Evolutionary conservation across 164 flowering plant species (phyloP), one percentile per base, ranked within the genome.

Genomic region (Hamamelis virginiana): DNA sequence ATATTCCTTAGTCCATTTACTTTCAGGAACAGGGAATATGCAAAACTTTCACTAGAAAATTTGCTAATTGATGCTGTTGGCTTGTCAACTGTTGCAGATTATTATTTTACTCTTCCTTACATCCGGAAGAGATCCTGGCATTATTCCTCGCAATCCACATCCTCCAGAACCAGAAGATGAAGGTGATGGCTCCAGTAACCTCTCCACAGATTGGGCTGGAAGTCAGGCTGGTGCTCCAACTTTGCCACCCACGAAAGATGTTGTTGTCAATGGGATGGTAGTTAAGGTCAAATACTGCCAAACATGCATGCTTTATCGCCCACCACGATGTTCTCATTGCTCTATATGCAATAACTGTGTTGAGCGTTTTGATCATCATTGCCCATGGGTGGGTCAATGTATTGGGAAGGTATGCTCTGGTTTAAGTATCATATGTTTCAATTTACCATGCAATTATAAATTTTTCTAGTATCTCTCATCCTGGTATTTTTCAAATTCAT

Each of bases 361-460:
- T 46, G 87, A 90, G 74, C 86, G 86, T 27, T 90, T 90, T 78
- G 96, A 91, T 82, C 91, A 89, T 69, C 96, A 91, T 66, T 91
- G 96, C 67, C 96, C 91, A 23, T 91, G 93, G 96, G 91, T 89
- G 38, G 96, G 96, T 16, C 93, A 91, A 62, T 91, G 96, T 73
- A 87, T 91, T 66, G 96, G 90, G 26, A 80, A 75, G 91, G 90
- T 85, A 75, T 10, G 59, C 18, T 71, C 59, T 47, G 18, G 8
- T 18, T 43, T 38, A 8, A 59, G 6, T 33, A 33, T 6, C 41
- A 47, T 52, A 21, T 50, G 16, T 12, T 14, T 8, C 12, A 23
- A 46, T 46, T 18, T 46, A 0, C 66, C 8, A 9, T 46, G 41
- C 2, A 33, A 33, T 33, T 33, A 33, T 33, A 33, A 33, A 33